Base-by-base conservation (phyloP, 2,329 filamentous ascomycete genomes). In the Aaosphaeria pasadenensis region DNA sequence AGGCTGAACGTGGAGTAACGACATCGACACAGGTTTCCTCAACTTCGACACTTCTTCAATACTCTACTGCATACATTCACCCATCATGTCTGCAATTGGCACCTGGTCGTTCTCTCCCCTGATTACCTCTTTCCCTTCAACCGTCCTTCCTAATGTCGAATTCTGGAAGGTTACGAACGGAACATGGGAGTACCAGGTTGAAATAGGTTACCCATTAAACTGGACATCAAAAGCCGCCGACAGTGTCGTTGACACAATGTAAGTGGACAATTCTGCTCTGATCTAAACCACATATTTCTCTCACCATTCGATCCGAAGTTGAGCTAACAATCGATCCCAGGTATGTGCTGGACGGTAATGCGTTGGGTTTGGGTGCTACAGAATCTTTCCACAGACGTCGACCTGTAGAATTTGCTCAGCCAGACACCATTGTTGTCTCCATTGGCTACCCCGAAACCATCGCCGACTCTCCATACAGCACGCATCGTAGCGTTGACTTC, bases 281-380 rank as follows among this genome's bases (percentile, higher is more conserved):
- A 40, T 40, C 39, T 40, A 11, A 4, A 40, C 24, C 17, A 2
- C 9, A 39, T 9, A 11, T 41, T 11, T 32, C 33, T 9, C 33
- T 41, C 28, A 42, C 39, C 17, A 11, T n/a, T 36, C 28, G 7
- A 29, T 7, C 7, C 35, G 30, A 39, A 7, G 7, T 41, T 28
- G 30, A 38, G 17, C 32, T 44, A 30, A 42, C 39, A 5, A 41
- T 32, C 29, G 17, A 36, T 36, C 36, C 30, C 41, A 66, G 64
- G 48, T 67, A 66, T 42, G 57, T 68, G 9, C 57, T 68, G 2
- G 64, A 68, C 30, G 64, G 63, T 29, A 68, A 67, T 32, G 65
- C 64, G 5, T 53, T 63, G 6, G 62, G 58, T 29, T 36, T 58
- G 30, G 56, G 54, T 9, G 64, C 63, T 29, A 61, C 60, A 24